These are phyloP conservation scores for Allantophomopsis cytisporea DNA, from an alignment of 2,329 filamentous ascomycete genomes.

Conservation along the genomic window DNA sequence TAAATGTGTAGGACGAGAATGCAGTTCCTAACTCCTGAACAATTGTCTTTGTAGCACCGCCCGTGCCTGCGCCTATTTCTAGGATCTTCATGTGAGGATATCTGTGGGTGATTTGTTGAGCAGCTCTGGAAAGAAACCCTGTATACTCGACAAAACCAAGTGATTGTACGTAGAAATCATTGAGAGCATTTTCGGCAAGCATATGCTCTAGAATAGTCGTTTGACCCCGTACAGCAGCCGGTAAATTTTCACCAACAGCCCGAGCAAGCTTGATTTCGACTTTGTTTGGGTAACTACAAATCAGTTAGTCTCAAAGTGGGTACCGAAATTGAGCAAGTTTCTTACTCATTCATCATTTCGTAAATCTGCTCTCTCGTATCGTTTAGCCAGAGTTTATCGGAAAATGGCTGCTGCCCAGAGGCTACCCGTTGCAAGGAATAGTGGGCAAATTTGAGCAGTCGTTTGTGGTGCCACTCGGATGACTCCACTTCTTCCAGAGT, in stretches of 20 bases:
- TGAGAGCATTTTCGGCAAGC: constrained; percentile 1
- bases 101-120: constrained; percentile 15
- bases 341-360: too few relatives aligned
- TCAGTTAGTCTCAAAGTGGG: too few relatives aligned
- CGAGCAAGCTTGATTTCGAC: constrained; percentile 1
- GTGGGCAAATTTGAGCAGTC: too few relatives aligned
- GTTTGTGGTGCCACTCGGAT: too few relatives aligned
- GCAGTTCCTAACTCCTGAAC: constrained; percentile 3
- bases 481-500: too few relatives aligned
- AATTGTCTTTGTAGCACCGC: constrained; percentile 17
- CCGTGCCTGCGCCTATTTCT: constrained; percentile 16
- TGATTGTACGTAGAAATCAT: constrained; percentile 3
- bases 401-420: too few relatives aligned
- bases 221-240: constrained; percentile 1
- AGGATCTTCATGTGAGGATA: constrained; percentile 21
- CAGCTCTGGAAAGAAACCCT: constrained; percentile 1
- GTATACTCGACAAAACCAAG: constrained; percentile 1
- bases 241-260: constrained; percentile 4
- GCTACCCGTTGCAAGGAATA: too few relatives aligned
- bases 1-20: constrained; percentile 10
- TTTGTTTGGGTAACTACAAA: background rate
- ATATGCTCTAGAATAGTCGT: constrained; percentile 3
- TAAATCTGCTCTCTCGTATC: too few relatives aligned
- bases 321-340: too few relatives aligned
- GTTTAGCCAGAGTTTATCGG: too few relatives aligned